These are phyloP conservation scores for Athelia psychrophila DNA, from an alignment of 1,284 basidiomycete species.

Conservation along the genomic window DNA sequence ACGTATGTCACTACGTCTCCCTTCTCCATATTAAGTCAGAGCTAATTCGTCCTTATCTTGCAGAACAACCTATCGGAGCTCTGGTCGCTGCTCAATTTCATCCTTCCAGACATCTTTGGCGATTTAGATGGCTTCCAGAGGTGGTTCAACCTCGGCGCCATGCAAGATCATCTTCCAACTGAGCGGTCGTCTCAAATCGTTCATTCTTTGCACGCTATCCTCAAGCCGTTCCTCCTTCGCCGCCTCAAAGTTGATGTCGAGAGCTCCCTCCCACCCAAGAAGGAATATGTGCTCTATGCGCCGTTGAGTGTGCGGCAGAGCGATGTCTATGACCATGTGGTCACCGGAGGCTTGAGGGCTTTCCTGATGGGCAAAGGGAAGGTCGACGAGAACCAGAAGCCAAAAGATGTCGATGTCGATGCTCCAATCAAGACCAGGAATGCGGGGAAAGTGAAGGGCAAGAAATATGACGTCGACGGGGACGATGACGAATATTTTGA, in stretches of 20 bases:
- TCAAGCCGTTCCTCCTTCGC: conserved; percentile 94
- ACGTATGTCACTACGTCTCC: conserved; percentile 47
- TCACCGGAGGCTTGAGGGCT: conserved; percentile 63
- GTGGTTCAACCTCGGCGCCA: conserved; percentile 79
- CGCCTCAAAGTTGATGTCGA: conserved; percentile 93
- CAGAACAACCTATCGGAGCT: conserved; percentile 94
- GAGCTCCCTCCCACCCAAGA: conserved; percentile 82
- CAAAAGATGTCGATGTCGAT: conserved; percentile 26
- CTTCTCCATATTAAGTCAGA: neutral
- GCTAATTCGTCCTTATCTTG: neutral
- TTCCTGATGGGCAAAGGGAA: conserved; percentile 54
- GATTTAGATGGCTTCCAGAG: conserved; percentile 90
- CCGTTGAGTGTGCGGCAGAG: conserved; percentile 83
- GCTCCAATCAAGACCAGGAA: conserved; percentile 25
- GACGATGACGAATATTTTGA: conserved; percentile 72
- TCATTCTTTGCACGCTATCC: conserved; percentile 81
- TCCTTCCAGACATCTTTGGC: conserved; percentile 89
- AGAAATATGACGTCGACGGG: conserved; percentile 53
- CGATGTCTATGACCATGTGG: conserved; percentile 80
- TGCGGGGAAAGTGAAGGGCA: conserved; percentile 24
- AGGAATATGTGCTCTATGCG: conserved; percentile 94
- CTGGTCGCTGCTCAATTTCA: conserved; percentile 95
- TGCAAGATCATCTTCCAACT: conserved; percentile 54
- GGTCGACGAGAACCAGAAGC: conserved; percentile 25
- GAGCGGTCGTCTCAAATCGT: conserved; percentile 71